Percentiles rank a stretch among this genome's conserved stretches.
phyloP scores from a whole-genome alignment of 2,329 filamentous ascomycete species.

The Xylaria sp. region DNA sequence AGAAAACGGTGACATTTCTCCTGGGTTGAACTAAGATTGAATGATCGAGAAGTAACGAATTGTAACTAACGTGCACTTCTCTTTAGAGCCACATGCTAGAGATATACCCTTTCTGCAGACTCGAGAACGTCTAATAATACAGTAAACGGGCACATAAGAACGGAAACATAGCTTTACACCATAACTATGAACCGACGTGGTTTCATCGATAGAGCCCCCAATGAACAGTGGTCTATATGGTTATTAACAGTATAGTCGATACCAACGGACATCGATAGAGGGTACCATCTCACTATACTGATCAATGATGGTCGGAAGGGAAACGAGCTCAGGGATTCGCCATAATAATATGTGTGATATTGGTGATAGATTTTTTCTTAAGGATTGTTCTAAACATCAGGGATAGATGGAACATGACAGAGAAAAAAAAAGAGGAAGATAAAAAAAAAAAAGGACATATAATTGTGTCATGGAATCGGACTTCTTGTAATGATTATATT shows the following conservation, averaged over 20 bases:
- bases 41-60: neutral
- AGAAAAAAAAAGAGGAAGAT: neutral
- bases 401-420: neutral
- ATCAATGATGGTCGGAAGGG: neutral
- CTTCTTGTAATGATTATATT: slow-evolving; percentile 1
- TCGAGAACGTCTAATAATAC: slow-evolving; percentile 33
- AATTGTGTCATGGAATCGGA: neutral
- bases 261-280: slow-evolving; percentile 1
- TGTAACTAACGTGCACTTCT: slow-evolving; percentile 3
- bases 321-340: too few relatives aligned
- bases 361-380: neutral
- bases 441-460: neutral
- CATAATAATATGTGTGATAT: neutral
- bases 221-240: neutral
- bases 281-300: neutral
- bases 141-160: slow-evolving; percentile 13
- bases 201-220: neutral
- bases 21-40: neutral
- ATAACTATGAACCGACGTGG: neutral
- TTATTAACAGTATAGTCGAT: neutral
- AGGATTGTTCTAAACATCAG: neutral
- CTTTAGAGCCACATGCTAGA: slow-evolving; percentile 30
- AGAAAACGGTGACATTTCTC: too few relatives aligned
- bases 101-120: slow-evolving; percentile 36
- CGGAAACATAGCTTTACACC: neutral